Evolutionary conservation across 1,284 basidiomycete species (phyloP).

Genomic region (Irpex lacteus): DNA sequence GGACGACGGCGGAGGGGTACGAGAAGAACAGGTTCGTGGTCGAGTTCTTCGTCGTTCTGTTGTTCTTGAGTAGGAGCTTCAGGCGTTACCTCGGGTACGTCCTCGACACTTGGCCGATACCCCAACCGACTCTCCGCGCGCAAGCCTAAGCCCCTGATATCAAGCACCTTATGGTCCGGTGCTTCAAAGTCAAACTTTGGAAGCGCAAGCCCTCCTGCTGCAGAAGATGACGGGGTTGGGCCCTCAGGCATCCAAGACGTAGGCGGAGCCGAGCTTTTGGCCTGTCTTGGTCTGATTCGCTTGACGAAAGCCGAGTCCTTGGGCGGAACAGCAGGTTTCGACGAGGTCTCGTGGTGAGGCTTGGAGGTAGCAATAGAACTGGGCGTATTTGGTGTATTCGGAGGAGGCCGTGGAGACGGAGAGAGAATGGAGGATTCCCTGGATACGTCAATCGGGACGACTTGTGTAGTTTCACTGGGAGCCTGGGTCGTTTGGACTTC

Average conservation of each 20-base stretch:
- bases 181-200: conserved; percentile 22
- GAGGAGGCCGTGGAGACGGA: not conserved
- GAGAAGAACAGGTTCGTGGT: not conserved
- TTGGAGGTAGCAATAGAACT: not conserved
- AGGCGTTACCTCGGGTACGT: not conserved
- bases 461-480: not conserved
- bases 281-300: not conserved
- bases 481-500: not conserved
- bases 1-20: not conserved
- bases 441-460: conserved; percentile 1
- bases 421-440: not conserved
- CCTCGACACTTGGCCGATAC: not conserved
- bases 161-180: conserved; percentile 5
- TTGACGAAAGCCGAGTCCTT: not conserved
- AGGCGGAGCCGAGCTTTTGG: not conserved
- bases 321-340: conserved; percentile 1
- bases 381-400: not conserved
- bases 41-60: not conserved
- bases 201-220: not conserved
- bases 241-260: not conserved
- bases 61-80: not conserved
- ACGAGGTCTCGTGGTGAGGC: not conserved
- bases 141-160: conserved; percentile 6
- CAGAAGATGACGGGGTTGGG: not conserved
- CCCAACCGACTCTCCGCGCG: conserved; percentile 12